These are phyloP conservation scores for Backusella luteola DNA, from an alignment of 192 early-diverging fungal species.

Conservation along the genomic window DNA sequence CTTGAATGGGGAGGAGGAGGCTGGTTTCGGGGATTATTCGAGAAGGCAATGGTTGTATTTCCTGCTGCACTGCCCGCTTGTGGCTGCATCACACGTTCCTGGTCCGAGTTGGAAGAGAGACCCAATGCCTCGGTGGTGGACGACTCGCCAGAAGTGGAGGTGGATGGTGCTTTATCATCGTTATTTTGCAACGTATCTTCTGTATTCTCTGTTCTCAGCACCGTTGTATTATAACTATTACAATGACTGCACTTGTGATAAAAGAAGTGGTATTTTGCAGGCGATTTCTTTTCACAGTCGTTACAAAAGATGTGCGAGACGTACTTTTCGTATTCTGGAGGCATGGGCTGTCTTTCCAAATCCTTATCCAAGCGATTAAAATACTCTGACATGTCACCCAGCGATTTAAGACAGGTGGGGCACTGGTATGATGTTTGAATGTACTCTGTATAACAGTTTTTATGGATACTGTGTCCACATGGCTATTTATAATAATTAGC, in stretches of 20 bases:
- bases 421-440: slow-evolving; percentile 93
- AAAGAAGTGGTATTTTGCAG: slow-evolving; percentile 89
- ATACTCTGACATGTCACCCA: slow-evolving; percentile 79
- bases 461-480: slow-evolving; percentile 93
- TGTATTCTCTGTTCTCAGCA: slow-evolving; percentile 56
- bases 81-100: slow-evolving; percentile 1
- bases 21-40: neutral
- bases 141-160: neutral
- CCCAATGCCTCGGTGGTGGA: neutral
- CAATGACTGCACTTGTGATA: slow-evolving; percentile 94
- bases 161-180: neutral
- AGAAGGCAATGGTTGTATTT: neutral
- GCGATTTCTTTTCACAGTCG: slow-evolving; percentile 87
- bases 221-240: slow-evolving; percentile 88
- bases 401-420: slow-evolving; percentile 90
- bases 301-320: slow-evolving; percentile 85
- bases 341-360: slow-evolving; percentile 84
- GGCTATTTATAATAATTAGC: slow-evolving; percentile 44
- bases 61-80: neutral
- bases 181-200: slow-evolving; percentile 1
- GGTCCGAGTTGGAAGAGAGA: slow-evolving; percentile 8
- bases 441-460: slow-evolving; percentile 79
- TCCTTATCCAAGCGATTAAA: slow-evolving; percentile 83
- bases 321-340: slow-evolving; percentile 78
- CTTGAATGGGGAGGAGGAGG: neutral